phyloP scores from a whole-genome alignment of 202 grass and related monocot genomes.

The Zizania palustris region DNA sequence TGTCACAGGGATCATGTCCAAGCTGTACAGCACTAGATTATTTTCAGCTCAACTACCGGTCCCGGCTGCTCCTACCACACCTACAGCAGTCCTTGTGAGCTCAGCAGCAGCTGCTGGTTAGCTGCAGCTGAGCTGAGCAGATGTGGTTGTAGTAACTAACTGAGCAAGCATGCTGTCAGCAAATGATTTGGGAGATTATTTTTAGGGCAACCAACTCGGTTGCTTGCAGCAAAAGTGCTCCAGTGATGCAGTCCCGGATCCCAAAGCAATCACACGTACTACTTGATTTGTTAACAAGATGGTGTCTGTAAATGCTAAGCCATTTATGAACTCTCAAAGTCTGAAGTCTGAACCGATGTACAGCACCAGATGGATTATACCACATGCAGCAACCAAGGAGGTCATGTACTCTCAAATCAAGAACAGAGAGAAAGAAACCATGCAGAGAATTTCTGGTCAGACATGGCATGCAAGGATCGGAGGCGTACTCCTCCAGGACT shows the following conservation, averaged over 20 bases:
- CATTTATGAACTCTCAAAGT: slow-evolving; percentile 9
- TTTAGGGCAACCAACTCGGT: slow-evolving; percentile 30
- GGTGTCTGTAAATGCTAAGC: not conserved
- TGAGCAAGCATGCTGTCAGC: slow-evolving; percentile 24
- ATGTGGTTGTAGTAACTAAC: slow-evolving; percentile 12
- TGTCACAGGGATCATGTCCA: slow-evolving; percentile 38
- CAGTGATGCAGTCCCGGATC: slow-evolving; percentile 39
- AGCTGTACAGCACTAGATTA: slow-evolving; percentile 55
- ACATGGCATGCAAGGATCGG: slow-evolving; percentile 3
- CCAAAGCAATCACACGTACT: slow-evolving; percentile 35
- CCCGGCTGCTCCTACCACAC: slow-evolving; percentile 38
- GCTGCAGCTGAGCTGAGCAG: slow-evolving; percentile 35
- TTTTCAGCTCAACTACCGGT: slow-evolving; percentile 54
- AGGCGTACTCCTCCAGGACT: not conserved
- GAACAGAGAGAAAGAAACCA: not conserved
- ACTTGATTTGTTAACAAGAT: slow-evolving; percentile 31
- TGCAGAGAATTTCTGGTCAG: slow-evolving; percentile 14
- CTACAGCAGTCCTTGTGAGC: slow-evolving; percentile 8
- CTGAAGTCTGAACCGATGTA: not conserved
- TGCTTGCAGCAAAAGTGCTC: slow-evolving; percentile 45
- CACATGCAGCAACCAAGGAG: slow-evolving; percentile 41
- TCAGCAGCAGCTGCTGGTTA: slow-evolving; percentile 1
- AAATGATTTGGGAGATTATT: slow-evolving; percentile 41
- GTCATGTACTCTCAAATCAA: slow-evolving; percentile 40
- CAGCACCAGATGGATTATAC: slow-evolving; percentile 7